A percentile compares a stretch with the other conserved stretches of the same genome.
These are phyloP conservation scores for Copromyces sp. DNA, from an alignment of 495 filamentous ascomycete species.

Conservation along the genomic window DNA sequence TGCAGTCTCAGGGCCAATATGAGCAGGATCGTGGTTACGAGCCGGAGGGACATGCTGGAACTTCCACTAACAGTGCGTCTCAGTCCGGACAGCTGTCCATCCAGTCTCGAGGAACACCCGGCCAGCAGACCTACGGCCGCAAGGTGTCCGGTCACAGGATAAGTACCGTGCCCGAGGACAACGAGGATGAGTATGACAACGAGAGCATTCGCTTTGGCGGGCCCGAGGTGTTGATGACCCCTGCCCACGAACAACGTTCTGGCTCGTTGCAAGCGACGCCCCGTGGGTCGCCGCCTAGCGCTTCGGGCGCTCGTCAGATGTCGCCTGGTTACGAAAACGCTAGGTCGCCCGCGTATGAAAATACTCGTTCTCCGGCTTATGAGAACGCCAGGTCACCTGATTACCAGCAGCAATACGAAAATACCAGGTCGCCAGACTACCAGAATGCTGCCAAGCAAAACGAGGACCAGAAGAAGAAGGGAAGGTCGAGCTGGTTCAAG, in stretches of 20 bases:
- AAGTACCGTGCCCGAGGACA: conserved; percentile 77
- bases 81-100: conserved; percentile 70
- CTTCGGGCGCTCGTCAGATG: conserved; percentile 20
- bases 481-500: conserved; percentile 81
- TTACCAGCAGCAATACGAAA: conserved; percentile 31
- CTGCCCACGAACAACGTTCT: conserved; percentile 38
- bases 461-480: conserved; percentile 84
- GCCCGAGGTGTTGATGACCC: conserved; percentile 39
- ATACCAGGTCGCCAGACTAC: conserved; percentile 33
- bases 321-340: conserved; percentile 35
- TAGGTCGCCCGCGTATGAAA: background rate
- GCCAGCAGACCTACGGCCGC: conserved; percentile 49
- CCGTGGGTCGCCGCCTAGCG: conserved; percentile 62
- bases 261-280: conserved; percentile 44
- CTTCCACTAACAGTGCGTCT: conserved; percentile 56
- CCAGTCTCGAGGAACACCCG: conserved; percentile 52
- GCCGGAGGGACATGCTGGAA: conserved; percentile 71
- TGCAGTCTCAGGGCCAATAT: conserved; percentile 42
- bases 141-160: conserved; percentile 66
- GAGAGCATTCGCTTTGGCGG: conserved; percentile 35
- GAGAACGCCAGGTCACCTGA: conserved; percentile 31
- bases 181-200: conserved; percentile 55
- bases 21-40: conserved; percentile 63
- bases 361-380: conserved; percentile 27
- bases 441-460: conserved; percentile 42